Evolutionary conservation across 371 early-diverging fungal genomes (phyloP), one percentile per base, ranked within the genome.

Genomic region (Polyrhizophydium stewartii): DNA sequence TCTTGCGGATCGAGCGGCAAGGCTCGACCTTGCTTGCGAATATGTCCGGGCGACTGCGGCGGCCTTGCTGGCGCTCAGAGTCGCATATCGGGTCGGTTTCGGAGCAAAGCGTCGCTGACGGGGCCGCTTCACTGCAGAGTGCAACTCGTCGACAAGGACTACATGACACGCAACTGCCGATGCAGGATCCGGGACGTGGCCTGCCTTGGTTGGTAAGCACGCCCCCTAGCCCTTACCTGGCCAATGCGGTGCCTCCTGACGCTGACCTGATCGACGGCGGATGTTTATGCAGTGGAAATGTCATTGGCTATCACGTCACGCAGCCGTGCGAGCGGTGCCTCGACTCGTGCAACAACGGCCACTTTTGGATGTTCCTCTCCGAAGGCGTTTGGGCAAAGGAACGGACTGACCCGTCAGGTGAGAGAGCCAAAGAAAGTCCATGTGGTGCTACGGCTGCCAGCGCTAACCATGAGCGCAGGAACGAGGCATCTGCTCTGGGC

Each of bases 301-400:
- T 51, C 2, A 28, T 51, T 28, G 52, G 52, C 7, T 51, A 51
- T 24, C 52, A 51, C 25, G 52, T 95, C 17, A 89, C 92, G 1
- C 89, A 88, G 63, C 96, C 96, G 21, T 96, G 97, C 68, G 66
- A 78, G 19, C 77, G 73, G 52, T 96, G 96, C 67, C 76, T 94
- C 47, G 85, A 85, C 37, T 81, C 91, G 41, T 88, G 92, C 60
- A 92, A 94, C 73, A 96, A 93, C 70, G 95, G 69, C 12, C 96
- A 95, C 68, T 89, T 92, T 65, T 94, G 93, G 93, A 95, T 96
- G 92, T 96, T 94, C 67, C 86, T 91, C 66, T 86, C 87, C 0
- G 92, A 88, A 47, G 83, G 82, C 12, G 91, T 94, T 27, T 60
- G 66, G 10, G 67, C 83, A 5, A 52, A 21, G 24, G 64, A 64